Conservation (phyloP, 176 grass and related monocot genomes). For the Tillandsia fasciculata region DNA sequence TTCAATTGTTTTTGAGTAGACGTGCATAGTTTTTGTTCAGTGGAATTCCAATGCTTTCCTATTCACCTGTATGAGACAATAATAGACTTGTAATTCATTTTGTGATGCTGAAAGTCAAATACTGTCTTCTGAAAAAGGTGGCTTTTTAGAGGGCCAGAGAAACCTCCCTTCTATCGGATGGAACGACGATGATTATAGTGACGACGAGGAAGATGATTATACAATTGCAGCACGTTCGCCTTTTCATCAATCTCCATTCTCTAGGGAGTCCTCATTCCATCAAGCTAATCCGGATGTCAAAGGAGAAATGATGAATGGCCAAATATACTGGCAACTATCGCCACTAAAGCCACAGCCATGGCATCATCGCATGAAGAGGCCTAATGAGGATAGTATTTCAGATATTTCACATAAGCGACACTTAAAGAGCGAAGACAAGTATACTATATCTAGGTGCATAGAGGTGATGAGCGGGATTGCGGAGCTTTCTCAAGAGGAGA, state of each 20-base stretch:
- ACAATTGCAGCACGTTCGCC: constrained; percentile 19
- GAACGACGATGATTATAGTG: constrained; percentile 38
- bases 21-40: too few relatives aligned
- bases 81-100: background rate
- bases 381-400: constrained; percentile 29
- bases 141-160: constrained; percentile 40
- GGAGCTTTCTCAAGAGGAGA: constrained; percentile 39
- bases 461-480: constrained; percentile 48
- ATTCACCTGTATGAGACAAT: too few relatives aligned
- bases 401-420: constrained; percentile 28
- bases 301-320: constrained; percentile 45
- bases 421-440: constrained; percentile 16
- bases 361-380: constrained; percentile 35
- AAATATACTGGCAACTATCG: constrained; percentile 42
- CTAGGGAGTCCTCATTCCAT: constrained; percentile 56
- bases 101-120: background rate
- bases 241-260: constrained; percentile 41
- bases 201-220: constrained; percentile 46
- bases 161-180: constrained; percentile 23
- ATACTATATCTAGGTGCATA: constrained; percentile 39
- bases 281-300: constrained; percentile 40
- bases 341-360: constrained; percentile 41
- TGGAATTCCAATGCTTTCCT: too few relatives aligned
- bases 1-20: too few relatives aligned
- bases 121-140: constrained; percentile 26